Percentiles rank a stretch among this genome's conserved stretches.
These are phyloP conservation scores for Blakeslea trispora DNA, from an alignment of 371 early-diverging fungal genomes.

Conservation along the genomic window DNA sequence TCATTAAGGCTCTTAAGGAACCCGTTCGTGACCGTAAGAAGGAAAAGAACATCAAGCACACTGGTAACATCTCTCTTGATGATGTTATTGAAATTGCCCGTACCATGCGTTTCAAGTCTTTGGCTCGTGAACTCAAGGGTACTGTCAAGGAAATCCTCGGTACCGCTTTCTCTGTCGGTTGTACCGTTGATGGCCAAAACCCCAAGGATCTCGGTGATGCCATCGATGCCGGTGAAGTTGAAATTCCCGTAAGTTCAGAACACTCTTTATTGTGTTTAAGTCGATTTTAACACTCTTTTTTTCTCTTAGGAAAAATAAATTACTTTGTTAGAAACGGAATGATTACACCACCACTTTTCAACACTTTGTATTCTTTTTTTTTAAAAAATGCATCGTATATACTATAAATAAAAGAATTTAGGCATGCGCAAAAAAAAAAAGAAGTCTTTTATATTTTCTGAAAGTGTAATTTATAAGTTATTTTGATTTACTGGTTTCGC, in stretches of 20 bases:
- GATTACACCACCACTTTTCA: too few species aligned
- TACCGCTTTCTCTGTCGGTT: constrained; percentile 95
- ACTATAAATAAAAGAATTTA: too few species aligned
- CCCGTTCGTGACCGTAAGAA: constrained; percentile 98
- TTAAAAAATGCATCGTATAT: too few species aligned
- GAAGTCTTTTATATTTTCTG: too few species aligned
- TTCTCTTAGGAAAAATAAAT: too few species aligned
- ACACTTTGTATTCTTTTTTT: too few species aligned
- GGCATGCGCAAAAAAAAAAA: too few species aligned
- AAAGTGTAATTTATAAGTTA: too few species aligned
- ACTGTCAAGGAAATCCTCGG: constrained; percentile 98
- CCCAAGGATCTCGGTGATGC: constrained; percentile 25
- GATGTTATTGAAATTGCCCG: constrained; percentile 95
- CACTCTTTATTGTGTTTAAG: too few species aligned
- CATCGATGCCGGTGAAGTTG: constrained; percentile 67
- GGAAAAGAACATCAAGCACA: constrained; percentile 98
- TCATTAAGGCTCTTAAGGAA: constrained; percentile 98
- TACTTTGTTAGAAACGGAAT: too few species aligned
- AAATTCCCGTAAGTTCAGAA: constrained; percentile 74
- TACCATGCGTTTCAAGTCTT: constrained; percentile 88
- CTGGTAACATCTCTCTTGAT: constrained; percentile 82
- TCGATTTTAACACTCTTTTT: too few species aligned
- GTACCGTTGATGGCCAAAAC: constrained; percentile 56
- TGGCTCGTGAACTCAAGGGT: constrained; percentile 80
- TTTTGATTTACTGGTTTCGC: too few species aligned